Evolutionary conservation across 306 rosid species (phyloP).

Genomic region (Arachis hypogaea): DNA sequence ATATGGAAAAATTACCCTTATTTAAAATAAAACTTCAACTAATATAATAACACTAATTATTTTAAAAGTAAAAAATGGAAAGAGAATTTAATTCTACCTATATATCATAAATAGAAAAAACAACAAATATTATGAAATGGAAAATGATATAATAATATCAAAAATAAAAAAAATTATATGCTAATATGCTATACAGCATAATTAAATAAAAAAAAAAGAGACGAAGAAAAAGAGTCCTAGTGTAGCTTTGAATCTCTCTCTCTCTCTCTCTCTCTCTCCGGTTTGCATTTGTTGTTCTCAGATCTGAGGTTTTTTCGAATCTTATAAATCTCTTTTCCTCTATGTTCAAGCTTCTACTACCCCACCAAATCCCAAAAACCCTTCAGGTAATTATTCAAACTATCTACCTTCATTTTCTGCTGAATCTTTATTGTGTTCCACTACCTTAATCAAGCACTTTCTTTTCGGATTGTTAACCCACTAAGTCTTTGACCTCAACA

Average conservation of each 20-base stretch:
- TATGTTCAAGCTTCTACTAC: neutral
- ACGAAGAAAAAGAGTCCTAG: neutral
- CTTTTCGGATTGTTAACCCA: no score
- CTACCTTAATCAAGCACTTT: neutral
- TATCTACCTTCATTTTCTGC: neutral
- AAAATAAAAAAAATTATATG: neutral
- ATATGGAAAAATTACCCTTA: no score
- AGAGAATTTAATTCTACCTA: no score
- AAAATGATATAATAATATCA: neutral
- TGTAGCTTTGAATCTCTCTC: neutral
- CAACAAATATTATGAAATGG: no score
- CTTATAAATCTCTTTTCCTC: neutral
- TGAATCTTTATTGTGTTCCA: conserved; percentile 11
- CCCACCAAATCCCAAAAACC: neutral
- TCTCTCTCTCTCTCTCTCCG: neutral
- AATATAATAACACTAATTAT: no score
- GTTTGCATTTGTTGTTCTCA: neutral
- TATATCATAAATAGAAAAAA: no score
- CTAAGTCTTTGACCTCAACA: neutral
- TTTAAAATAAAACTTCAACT: no score
- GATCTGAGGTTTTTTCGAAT: neutral
- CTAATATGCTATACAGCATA: neutral
- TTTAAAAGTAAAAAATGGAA: no score
- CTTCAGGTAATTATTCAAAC: conserved; percentile 36
- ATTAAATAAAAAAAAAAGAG: neutral